Evolutionary conservation across 495 filamentous ascomycete species (phyloP).

Genomic region (Xylaria cubensis): DNA sequence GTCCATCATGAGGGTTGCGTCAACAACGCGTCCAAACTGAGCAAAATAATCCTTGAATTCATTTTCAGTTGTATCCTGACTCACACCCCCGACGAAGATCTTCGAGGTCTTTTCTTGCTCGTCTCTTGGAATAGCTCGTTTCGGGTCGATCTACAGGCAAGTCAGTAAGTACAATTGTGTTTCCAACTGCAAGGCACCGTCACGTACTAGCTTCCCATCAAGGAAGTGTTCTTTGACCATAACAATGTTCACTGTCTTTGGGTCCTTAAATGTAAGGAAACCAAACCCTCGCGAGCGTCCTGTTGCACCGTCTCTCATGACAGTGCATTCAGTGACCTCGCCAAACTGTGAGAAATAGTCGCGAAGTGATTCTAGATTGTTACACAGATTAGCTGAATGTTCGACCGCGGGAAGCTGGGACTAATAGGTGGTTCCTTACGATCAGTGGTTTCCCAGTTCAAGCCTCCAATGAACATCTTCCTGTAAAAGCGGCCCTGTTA

Average conservation of each 20-base stretch:
- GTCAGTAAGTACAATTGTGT: neutral
- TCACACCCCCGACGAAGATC: constrained; percentile 97
- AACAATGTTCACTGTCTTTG: constrained; percentile 96
- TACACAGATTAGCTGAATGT: constrained; percentile 25
- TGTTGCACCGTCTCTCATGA: constrained; percentile 94
- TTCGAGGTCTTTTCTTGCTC: constrained; percentile 98
- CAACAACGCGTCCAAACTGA: constrained; percentile 93
- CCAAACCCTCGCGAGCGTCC: constrained; percentile 95
- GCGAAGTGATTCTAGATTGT: constrained; percentile 82
- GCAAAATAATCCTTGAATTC: constrained; percentile 97
- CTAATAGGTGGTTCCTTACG: constrained; percentile 64
- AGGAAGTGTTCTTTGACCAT: constrained; percentile 99
- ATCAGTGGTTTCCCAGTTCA: constrained; percentile 99
- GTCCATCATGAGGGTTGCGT: constrained; percentile 99
- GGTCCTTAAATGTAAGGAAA: constrained; percentile 96
- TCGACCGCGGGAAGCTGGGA: neutral
- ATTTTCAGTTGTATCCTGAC: constrained; percentile 92
- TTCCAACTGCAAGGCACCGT: neutral
- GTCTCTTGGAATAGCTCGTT: constrained; percentile 95
- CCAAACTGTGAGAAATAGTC: constrained; percentile 99
- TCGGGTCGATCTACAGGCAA: constrained; percentile 83
- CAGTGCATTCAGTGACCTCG: constrained; percentile 95
- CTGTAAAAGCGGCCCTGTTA: constrained; percentile 57
- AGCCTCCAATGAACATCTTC: constrained; percentile 99
- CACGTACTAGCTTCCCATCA: constrained; percentile 95